Percentiles rank a stretch among this genome's conserved stretches.
Conservation (phyloP, 164 flowering plant genomes). For the Liquidambar formosana region DNA sequence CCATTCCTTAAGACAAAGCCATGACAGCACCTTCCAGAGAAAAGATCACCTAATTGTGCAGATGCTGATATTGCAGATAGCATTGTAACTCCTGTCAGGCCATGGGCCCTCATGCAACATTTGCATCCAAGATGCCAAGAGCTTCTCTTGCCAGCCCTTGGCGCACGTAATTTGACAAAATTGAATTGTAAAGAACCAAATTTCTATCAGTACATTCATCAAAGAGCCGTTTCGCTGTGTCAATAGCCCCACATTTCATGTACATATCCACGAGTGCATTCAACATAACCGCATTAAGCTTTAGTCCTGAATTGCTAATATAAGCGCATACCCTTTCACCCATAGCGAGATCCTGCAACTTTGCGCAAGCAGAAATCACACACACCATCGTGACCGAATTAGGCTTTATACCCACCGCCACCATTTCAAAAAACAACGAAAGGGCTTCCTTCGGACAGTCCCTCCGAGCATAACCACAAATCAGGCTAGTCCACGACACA, state of each 20-base stretch:
- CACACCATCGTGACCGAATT: constrained; percentile 61
- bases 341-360: constrained; percentile 45
- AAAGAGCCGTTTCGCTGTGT: constrained; percentile 41
- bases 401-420: constrained; percentile 38
- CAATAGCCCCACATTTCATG: constrained; percentile 57
- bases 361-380: constrained; percentile 60
- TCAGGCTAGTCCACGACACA: constrained; percentile 67
- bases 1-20: constrained; percentile 46
- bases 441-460: constrained; percentile 43
- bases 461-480: constrained; percentile 46
- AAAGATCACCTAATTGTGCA: constrained; percentile 33
- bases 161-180: constrained; percentile 52
- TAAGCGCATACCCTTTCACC: constrained; percentile 38
- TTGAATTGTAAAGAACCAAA: constrained; percentile 53
- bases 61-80: constrained; percentile 45
- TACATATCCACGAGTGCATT: constrained; percentile 67
- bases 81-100: constrained; percentile 58
- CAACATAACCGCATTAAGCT: constrained; percentile 37
- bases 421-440: constrained; percentile 56
- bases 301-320: constrained; percentile 31
- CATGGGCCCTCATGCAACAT: constrained; percentile 35
- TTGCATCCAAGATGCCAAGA: constrained; percentile 33
- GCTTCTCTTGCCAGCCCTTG: constrained; percentile 45
- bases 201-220: constrained; percentile 39
- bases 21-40: constrained; percentile 43